Evolutionary conservation across 2,329 filamentous ascomycete species (phyloP).

Genomic region (Curvularia hawaiiensis): DNA sequence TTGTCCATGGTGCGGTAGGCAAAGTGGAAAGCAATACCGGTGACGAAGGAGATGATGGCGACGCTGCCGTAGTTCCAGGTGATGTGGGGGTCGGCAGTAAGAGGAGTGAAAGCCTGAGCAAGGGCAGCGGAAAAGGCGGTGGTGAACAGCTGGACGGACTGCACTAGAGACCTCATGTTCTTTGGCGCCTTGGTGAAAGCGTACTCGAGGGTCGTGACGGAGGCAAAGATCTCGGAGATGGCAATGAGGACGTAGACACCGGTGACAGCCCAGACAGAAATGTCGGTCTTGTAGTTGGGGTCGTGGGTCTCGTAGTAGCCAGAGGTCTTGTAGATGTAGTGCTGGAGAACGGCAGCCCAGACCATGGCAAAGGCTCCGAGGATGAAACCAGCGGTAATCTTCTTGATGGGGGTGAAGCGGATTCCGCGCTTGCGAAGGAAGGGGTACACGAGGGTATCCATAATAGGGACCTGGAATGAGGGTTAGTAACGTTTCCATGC

Average conservation of each 20-base stretch:
- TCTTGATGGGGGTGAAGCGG: constrained; percentile 75
- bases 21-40: constrained; percentile 41
- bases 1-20: constrained; percentile 41
- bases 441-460: constrained; percentile 72
- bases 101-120: constrained; percentile 36
- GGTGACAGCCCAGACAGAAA: constrained; percentile 61
- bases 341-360: constrained; percentile 62
- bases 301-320: constrained; percentile 51
- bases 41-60: constrained; percentile 44
- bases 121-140: constrained; percentile 42
- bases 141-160: constrained; percentile 45
- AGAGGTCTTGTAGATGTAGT: constrained; percentile 62
- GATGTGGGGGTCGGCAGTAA: constrained; percentile 36
- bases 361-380: constrained; percentile 66
- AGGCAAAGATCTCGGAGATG: constrained; percentile 66
- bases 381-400: constrained; percentile 73
- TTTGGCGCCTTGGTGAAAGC: constrained; percentile 75
- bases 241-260: constrained; percentile 61
- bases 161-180: constrained; percentile 60
- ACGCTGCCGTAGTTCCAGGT: constrained; percentile 45
- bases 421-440: constrained; percentile 66
- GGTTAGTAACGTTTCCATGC: constrained; percentile 65
- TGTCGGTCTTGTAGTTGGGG: constrained; percentile 48
- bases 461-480: constrained; percentile 33
- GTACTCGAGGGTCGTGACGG: constrained; percentile 73